Base-by-base conservation (phyloP, 192 early-diverging fungal species). In the Chytriomyces sp. region DNA sequence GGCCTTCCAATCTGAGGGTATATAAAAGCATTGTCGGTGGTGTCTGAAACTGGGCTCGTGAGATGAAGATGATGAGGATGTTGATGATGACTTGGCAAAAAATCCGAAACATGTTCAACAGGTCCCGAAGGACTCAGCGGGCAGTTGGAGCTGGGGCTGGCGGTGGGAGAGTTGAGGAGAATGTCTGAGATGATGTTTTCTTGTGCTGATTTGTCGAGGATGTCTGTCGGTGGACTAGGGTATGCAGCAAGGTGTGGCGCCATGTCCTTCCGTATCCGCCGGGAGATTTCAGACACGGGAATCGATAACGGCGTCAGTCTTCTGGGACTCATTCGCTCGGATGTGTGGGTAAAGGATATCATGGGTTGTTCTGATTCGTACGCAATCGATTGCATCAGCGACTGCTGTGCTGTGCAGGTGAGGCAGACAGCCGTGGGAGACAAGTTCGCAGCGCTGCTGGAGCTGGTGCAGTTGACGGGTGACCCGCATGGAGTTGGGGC, bases 161-260 rank as follows among this genome's bases (percentile, higher is more conserved):
- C 13, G 53, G 53, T 57, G 53, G 53, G 53, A 20, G 16, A n/a
- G 53, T 57, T 57, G 53, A 57, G 53, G 53, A 57, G 53, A 57
- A 57, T 57, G 16, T 57, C 53, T 13, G 16, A n/a, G 53, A 57
- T 57, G 53, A 57, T 57, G 13, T 57, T 57, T 57, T 57, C 16
- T 5, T 57, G 13, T 20, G 53, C 20, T 57, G 53, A 20, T 57
- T 57, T 57, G 53, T 59, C 16, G 3, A 16, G 16, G 53, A n/a
- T 5, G 13, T 57, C 53, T 13, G 53, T 57, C 16, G 53, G 53
- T 57, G 53, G 53, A n/a, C 16, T n/a, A 57, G 53, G 53, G 53
- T 57, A 57, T 64, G 13, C 20, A 11, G 63, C 63, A 18, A 35
- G 28, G 0, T 35, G 63, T 24, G 63, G 18, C 63, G 16, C 63